A percentile compares a stretch with the other conserved stretches of the same genome.
Conservation (phyloP, 805 yeast species). For the Ogataea haglerorum region DNA sequence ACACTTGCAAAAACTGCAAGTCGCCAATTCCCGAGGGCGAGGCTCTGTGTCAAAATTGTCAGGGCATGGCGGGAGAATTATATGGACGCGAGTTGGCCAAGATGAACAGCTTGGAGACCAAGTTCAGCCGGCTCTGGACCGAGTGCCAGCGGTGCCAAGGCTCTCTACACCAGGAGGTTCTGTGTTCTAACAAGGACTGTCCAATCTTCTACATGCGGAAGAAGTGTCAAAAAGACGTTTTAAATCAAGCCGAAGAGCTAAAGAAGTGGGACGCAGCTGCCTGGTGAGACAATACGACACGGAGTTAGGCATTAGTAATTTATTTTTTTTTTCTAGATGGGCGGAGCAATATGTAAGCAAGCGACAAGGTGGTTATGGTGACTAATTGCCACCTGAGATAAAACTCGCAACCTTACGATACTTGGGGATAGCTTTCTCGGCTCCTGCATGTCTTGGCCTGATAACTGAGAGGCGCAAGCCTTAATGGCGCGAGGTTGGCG, state of each 20-base stretch:
- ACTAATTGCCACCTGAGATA: not conserved
- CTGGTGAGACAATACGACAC: slow-evolving; percentile 37
- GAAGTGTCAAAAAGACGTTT: slow-evolving; percentile 73
- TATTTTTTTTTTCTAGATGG: not conserved
- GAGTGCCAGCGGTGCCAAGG: slow-evolving; percentile 99
- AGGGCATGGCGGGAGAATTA: slow-evolving; percentile 65
- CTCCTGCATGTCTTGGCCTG: too few species aligned
- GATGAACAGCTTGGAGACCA: slow-evolving; percentile 74
- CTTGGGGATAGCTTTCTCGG: too few species aligned
- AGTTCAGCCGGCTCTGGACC: slow-evolving; percentile 90
- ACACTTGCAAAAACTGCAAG: slow-evolving; percentile 84
- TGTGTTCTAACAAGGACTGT: slow-evolving; percentile 94
- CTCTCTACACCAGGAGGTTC: slow-evolving; percentile 88
- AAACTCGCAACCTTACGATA: not conserved
- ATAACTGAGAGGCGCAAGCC: too few species aligned
- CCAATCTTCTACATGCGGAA: slow-evolving; percentile 97
- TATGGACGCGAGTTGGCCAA: slow-evolving; percentile 79
- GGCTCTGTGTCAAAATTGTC: slow-evolving; percentile 72
- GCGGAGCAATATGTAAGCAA: not conserved
- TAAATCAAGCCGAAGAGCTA: slow-evolving; percentile 54
- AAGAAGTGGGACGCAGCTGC: slow-evolving; percentile 60
- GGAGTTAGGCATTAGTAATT: slow-evolving; percentile 1
- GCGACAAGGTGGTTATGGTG: not conserved
- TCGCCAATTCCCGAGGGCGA: slow-evolving; percentile 61
- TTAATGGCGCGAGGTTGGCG: too few species aligned